phyloP scores from a whole-genome alignment of 495 filamentous ascomycete species.

The Podospora pseudoanserina region DNA sequence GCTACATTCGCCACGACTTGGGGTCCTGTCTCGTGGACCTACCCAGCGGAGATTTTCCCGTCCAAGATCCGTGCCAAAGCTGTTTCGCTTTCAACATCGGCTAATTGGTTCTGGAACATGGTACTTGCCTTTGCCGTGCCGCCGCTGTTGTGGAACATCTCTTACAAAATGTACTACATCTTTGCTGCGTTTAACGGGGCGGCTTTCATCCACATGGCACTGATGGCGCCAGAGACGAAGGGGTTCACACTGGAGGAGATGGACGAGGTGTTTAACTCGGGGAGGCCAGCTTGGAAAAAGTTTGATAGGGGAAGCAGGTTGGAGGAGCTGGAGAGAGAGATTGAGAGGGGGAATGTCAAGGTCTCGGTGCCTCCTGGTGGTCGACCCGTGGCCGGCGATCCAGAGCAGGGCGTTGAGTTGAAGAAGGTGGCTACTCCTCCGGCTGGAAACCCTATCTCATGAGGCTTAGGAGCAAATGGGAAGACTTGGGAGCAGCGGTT shows the following conservation, averaged over 20 bases:
- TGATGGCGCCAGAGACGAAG: constrained; percentile 76
- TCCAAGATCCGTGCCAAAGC: constrained; percentile 67
- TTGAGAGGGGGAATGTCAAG: constrained; percentile 49
- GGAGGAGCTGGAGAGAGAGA: constrained; percentile 49
- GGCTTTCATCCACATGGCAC: constrained; percentile 65
- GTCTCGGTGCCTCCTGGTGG: constrained; percentile 16
- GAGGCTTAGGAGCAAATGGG: too few species aligned
- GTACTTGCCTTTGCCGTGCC: constrained; percentile 64
- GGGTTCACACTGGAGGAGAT: constrained; percentile 71
- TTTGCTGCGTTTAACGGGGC: constrained; percentile 68
- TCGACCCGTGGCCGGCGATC: background rate
- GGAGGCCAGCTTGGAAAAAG: constrained; percentile 47
- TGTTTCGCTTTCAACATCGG: constrained; percentile 61
- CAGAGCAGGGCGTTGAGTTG: background rate
- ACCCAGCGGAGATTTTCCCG: constrained; percentile 76
- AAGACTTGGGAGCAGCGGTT: too few species aligned
- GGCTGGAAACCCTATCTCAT: background rate
- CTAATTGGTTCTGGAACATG: constrained; percentile 70
- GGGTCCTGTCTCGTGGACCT: constrained; percentile 78
- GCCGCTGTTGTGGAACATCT: constrained; percentile 52
- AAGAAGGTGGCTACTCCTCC: background rate
- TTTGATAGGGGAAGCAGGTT: constrained; percentile 42
- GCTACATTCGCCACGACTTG: constrained; percentile 74
- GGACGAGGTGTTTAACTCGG: constrained; percentile 57
- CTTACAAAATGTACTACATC: constrained; percentile 59